A percentile compares a stretch with the other conserved stretches of the same genome.
Evolutionary conservation across 179 eudicot species (phyloP).

Genomic region (Amaranthus tricolor): DNA sequence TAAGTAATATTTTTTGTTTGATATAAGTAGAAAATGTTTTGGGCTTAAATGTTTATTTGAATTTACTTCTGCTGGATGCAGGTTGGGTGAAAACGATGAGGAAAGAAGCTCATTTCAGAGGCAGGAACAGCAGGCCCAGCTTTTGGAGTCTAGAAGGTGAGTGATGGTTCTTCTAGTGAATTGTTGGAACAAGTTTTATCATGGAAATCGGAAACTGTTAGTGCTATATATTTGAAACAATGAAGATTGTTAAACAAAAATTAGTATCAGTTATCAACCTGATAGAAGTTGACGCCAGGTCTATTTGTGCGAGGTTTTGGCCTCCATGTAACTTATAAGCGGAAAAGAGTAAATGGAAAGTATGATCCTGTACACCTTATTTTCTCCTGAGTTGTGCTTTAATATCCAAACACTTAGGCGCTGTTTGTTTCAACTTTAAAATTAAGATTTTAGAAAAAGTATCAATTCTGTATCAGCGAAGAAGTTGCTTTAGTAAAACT

Average conservation of each 20-base stretch:
- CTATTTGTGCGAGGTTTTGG: background rate
- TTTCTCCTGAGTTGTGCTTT: background rate
- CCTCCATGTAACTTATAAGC: background rate
- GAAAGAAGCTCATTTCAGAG: slow-evolving; percentile 10
- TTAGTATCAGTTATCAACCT: slow-evolving; percentile 4
- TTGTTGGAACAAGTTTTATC: background rate
- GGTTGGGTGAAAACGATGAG: slow-evolving; percentile 5
- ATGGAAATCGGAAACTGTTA: background rate
- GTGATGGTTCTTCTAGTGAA: background rate
- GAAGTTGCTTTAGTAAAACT: no score
- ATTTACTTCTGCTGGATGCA: background rate
- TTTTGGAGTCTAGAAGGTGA: slow-evolving; percentile 19
- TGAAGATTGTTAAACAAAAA: background rate
- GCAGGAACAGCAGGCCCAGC: slow-evolving; percentile 16
- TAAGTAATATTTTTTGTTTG: no score
- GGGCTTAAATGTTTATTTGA: background rate
- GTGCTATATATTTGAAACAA: background rate
- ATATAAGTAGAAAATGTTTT: no score
- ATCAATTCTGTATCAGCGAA: no score
- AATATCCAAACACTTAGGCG: background rate
- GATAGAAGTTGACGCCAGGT: background rate
- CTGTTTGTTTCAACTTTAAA: background rate
- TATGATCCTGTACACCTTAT: background rate
- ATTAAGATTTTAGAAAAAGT: no score
- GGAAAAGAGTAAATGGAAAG: background rate